These are phyloP conservation scores for Salicornia ramosissima DNA, from an alignment of 148 eudicot genomes.

Conservation along the genomic window DNA sequence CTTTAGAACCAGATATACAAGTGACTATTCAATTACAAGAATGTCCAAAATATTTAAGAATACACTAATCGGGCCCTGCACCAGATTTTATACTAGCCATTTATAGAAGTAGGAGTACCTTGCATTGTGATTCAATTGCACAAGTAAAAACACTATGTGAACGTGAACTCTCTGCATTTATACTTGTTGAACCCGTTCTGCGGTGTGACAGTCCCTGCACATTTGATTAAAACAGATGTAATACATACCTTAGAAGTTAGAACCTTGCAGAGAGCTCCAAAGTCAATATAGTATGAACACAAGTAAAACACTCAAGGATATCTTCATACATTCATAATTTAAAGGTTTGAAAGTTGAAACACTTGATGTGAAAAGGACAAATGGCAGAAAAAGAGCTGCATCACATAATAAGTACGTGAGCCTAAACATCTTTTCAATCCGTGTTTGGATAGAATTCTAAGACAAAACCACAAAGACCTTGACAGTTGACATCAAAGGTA, in stretches of 20 bases:
- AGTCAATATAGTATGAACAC: not conserved
- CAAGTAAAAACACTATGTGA: conserved; percentile 98
- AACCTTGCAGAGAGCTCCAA: not conserved
- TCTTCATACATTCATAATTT: not conserved
- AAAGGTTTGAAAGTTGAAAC: not conserved
- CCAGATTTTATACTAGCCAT: not conserved
- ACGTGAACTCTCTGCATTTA: conserved; percentile 95
- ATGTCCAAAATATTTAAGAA: not conserved
- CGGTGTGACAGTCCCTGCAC: conserved; percentile 83
- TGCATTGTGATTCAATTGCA: conserved; percentile 89
- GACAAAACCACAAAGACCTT: not conserved
- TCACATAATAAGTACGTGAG: too few relatives aligned
- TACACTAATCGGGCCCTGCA: not conserved
- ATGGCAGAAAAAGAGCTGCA: not conserved
- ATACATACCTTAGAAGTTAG: not conserved
- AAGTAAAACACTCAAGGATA: not conserved
- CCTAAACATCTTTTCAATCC: not conserved
- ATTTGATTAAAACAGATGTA: conserved; percentile 8
- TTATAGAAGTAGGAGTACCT: conserved; percentile 48
- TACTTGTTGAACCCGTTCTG: conserved; percentile 81
- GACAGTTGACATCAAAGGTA: too few relatives aligned
- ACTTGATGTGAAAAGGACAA: not conserved
- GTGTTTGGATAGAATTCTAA: not conserved
- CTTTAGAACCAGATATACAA: too few relatives aligned
- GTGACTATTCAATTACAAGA: too few relatives aligned